These are phyloP conservation scores for Lactarius trivialis DNA, from an alignment of 768 basidiomycete genomes.

Conservation along the genomic window DNA sequence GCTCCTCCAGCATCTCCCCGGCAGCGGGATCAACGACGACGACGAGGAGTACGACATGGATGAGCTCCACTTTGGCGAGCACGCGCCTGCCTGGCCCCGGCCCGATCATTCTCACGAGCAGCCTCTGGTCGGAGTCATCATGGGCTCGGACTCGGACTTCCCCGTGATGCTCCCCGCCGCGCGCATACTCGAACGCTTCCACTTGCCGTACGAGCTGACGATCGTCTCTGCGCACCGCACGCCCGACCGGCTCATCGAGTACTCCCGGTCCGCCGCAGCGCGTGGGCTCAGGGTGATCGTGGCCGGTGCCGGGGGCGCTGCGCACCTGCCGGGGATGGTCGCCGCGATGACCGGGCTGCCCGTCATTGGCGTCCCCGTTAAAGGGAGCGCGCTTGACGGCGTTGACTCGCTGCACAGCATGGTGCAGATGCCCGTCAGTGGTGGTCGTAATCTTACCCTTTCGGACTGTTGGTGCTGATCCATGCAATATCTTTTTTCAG, in stretches of 20 bases:
- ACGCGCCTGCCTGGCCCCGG: conserved; percentile 42
- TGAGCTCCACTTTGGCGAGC: conserved; percentile 43
- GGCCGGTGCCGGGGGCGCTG: conserved; percentile 97
- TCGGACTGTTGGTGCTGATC: conserved; percentile 1
- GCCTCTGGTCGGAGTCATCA: conserved; percentile 89
- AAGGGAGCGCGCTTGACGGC: conserved; percentile 87
- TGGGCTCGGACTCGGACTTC: conserved; percentile 99
- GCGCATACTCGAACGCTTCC: conserved; percentile 73
- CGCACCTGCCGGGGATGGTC: conserved; percentile 97
- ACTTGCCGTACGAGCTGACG: conserved; percentile 84
- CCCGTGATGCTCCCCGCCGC: conserved; percentile 89
- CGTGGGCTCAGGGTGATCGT: conserved; percentile 72
- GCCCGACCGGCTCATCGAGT: conserved; percentile 76
- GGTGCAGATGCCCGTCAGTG: conserved; percentile 95
- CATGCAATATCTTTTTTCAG: conserved; percentile 35
- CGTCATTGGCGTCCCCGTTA: conserved; percentile 95
- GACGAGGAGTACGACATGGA: conserved; percentile 18
- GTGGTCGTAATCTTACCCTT: background rate
- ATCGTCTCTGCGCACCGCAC: conserved; percentile 97
- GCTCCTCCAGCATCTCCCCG: conserved; percentile 62
- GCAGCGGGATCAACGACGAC: conserved; percentile 28
- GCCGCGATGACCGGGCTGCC: conserved; percentile 90
- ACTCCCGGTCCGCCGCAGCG: conserved; percentile 65
- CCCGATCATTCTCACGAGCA: conserved; percentile 51
- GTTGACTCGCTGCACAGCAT: conserved; percentile 97